phyloP scores from a whole-genome alignment of 2,329 filamentous ascomycete genomes.

The Setomelanomma holmii region DNA sequence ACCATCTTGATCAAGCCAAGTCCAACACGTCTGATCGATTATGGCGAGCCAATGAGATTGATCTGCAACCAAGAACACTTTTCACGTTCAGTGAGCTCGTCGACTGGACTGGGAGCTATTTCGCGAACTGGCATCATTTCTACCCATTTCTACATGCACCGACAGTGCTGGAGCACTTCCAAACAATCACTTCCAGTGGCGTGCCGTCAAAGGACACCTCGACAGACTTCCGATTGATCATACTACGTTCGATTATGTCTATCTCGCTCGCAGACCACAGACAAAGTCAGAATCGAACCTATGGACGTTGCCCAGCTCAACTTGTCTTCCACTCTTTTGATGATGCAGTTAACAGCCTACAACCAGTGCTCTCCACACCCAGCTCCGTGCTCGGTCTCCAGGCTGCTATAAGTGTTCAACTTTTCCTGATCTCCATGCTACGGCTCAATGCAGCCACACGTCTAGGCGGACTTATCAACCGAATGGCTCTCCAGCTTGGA shows the following conservation, averaged over 20 bases:
- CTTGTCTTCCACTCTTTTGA: conserved; percentile 60
- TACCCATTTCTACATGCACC: conserved; percentile 65
- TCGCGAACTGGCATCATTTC: conserved; percentile 65
- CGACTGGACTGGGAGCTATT: conserved; percentile 61
- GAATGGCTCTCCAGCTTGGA: conserved; percentile 64
- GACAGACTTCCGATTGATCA: conserved; percentile 48
- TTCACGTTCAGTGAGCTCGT: conserved; percentile 59
- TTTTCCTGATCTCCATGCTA: conserved; percentile 64
- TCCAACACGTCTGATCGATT: conserved; percentile 24
- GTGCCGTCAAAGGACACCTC: conserved; percentile 29
- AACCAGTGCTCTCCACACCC: conserved; percentile 56
- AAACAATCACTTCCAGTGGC: conserved; percentile 50
- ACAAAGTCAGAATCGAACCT: conserved; percentile 42
- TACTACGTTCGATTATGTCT: conserved; percentile 60
- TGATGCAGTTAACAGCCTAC: conserved; percentile 59
- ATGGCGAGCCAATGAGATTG: conserved; percentile 45
- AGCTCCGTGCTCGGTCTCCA: conserved; percentile 56
- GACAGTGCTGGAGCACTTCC: conserved; percentile 57
- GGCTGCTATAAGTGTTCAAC: conserved; percentile 60
- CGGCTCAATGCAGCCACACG: conserved; percentile 65
- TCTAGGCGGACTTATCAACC: conserved; percentile 61
- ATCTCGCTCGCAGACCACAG: conserved; percentile 62
- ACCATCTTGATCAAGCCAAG: conserved; percentile 51
- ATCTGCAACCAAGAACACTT: conserved; percentile 7
- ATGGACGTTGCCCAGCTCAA: conserved; percentile 47